Conservation (phyloP, 345 rosid species). For the Angophora floribunda region DNA sequence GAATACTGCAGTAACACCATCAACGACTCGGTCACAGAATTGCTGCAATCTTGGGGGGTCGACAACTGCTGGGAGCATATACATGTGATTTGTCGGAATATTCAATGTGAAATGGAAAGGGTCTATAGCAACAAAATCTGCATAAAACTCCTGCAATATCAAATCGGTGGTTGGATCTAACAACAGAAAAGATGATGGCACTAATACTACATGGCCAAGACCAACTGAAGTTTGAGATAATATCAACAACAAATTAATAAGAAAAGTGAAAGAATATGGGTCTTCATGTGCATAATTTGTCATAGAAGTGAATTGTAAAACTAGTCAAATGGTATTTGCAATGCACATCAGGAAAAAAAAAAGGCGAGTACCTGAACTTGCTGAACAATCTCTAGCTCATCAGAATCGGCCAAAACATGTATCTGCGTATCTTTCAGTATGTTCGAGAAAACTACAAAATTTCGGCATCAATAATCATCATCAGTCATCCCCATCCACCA, state of each 20-base stretch:
- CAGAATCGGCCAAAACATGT: slow-evolving; percentile 95
- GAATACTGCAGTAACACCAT: slow-evolving; percentile 79
- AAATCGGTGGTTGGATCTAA: slow-evolving; percentile 5
- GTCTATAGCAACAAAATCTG: slow-evolving; percentile 85
- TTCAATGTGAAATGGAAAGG: slow-evolving; percentile 86
- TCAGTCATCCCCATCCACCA: not conserved
- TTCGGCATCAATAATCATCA: not conserved
- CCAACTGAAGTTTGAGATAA: not conserved
- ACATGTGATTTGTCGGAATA: slow-evolving; percentile 66
- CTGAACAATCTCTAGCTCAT: slow-evolving; percentile 90
- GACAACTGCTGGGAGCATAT: slow-evolving; percentile 94
- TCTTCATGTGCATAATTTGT: not conserved
- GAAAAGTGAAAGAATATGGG: not conserved
- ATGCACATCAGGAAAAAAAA: not conserved
- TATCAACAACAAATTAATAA: not conserved
- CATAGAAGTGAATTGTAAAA: not conserved
- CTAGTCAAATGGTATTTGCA: not conserved
- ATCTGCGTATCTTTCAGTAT: slow-evolving; percentile 95
- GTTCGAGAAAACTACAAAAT: slow-evolving; percentile 85
- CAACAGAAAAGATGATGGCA: not conserved
- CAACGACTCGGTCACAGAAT: slow-evolving; percentile 73
- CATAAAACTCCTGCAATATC: slow-evolving; percentile 83
- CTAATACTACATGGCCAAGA: not conserved
- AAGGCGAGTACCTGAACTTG: slow-evolving; percentile 73
- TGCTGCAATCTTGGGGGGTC: slow-evolving; percentile 94